Conservation (phyloP, 805 yeast genomes). For the Lachancea thermotolerans region DNA sequence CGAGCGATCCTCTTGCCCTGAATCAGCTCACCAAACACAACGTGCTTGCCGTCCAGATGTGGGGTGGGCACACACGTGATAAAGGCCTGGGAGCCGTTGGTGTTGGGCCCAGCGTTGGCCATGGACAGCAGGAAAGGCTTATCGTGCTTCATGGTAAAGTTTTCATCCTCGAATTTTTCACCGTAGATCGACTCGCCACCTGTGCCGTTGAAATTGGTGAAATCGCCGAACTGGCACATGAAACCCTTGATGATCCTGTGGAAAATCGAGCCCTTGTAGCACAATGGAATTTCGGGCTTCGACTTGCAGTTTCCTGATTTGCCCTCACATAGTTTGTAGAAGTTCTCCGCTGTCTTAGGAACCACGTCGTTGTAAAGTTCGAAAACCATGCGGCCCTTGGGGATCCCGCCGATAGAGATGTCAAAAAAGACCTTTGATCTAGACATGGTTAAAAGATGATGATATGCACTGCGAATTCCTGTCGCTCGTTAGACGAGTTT, state of each 20-base stretch:
- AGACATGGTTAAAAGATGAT: constrained; percentile 8
- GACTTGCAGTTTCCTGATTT: constrained; percentile 47
- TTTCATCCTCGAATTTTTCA: constrained; percentile 86
- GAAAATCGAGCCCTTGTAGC: constrained; percentile 80
- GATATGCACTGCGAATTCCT: too few species aligned
- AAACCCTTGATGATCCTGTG: constrained; percentile 86
- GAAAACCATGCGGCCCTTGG: constrained; percentile 71
- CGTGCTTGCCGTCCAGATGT: constrained; percentile 92
- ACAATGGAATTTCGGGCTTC: constrained; percentile 43
- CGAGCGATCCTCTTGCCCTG: constrained; percentile 77
- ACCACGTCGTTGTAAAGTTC: constrained; percentile 68
- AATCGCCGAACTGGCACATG: constrained; percentile 95
- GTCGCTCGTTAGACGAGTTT: too few species aligned
- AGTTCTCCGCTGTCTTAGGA: constrained; percentile 86
- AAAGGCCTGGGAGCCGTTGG: constrained; percentile 95
- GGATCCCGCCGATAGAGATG: constrained; percentile 61
- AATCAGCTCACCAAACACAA: constrained; percentile 87
- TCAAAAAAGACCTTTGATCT: constrained; percentile 67
- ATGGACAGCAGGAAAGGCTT: constrained; percentile 84
- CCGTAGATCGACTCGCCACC: constrained; percentile 84
- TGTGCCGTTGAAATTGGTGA: constrained; percentile 64
- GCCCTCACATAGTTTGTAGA: constrained; percentile 83
- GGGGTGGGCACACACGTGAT: constrained; percentile 91
- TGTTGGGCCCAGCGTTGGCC: constrained; percentile 96
- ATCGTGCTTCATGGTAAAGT: constrained; percentile 67